Conservation (phyloP, 2,329 filamentous ascomycete species). For the Truncatella angustata region DNA sequence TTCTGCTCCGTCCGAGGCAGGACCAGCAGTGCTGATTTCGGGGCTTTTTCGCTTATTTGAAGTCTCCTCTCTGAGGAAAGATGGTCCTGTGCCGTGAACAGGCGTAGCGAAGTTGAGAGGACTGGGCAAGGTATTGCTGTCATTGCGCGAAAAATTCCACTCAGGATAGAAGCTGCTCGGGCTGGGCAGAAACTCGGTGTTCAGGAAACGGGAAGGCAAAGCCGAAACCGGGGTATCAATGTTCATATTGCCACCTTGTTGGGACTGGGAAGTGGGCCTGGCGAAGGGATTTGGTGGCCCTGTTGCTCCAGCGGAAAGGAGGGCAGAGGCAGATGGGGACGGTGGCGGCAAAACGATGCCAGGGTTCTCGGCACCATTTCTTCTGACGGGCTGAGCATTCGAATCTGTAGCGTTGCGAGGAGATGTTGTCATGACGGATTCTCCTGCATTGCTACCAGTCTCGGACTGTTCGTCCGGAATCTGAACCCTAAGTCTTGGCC, state of each 20-base stretch:
- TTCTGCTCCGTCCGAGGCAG: conserved; percentile 40
- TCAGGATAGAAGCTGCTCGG: conserved; percentile 91
- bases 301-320: conserved; percentile 86
- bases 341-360: conserved; percentile 86
- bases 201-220: conserved; percentile 86
- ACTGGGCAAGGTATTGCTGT: conserved; percentile 86
- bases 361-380: conserved; percentile 50
- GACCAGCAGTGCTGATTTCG: conserved; percentile 41
- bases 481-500: conserved; percentile 86
- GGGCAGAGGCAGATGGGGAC: conserved; percentile 80
- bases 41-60: conserved; percentile 57
- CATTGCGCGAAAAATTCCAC: conserved; percentile 72
- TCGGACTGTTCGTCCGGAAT: conserved; percentile 92
- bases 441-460: conserved; percentile 68
- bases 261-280: conserved; percentile 75
- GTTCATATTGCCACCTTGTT: conserved; percentile 53
- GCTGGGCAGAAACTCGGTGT: conserved; percentile 82
- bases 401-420: conserved; percentile 58
- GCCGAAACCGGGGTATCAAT: conserved; percentile 90
- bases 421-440: conserved; percentile 53
- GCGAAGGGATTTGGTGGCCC: conserved; percentile 96
- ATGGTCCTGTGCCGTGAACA: conserved; percentile 58
- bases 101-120: conserved; percentile 93
- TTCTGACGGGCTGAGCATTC: conserved; percentile 53
- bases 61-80: conserved; percentile 59